Evolutionary conservation across 176 grass and related monocot species (phyloP).

Genomic region (Cocos nucifera): DNA sequence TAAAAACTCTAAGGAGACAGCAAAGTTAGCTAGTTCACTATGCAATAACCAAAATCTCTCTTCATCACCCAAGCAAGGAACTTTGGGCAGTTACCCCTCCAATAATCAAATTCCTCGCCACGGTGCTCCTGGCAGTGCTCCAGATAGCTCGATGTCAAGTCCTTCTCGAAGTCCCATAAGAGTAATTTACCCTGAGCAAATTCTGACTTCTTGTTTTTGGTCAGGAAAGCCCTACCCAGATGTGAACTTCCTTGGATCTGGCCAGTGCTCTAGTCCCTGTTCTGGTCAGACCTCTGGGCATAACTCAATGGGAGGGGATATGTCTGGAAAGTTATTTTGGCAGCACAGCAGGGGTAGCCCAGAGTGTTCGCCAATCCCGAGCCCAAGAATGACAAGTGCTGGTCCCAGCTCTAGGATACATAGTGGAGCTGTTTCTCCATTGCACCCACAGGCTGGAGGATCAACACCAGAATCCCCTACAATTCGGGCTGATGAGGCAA

Average conservation of each 20-base stretch:
- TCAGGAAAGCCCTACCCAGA: conserved; percentile 63
- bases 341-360: conserved; percentile 83
- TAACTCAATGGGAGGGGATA: conserved; percentile 97
- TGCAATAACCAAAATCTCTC: conserved; percentile 47
- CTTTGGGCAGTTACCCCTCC: conserved; percentile 39
- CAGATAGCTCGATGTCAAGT: conserved; percentile 91
- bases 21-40: conserved; percentile 32
- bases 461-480: conserved; percentile 82
- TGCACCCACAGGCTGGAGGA: conserved; percentile 84
- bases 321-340: conserved; percentile 79
- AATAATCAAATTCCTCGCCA: conserved; percentile 53
- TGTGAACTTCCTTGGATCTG: conserved; percentile 80
- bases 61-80: conserved; percentile 39
- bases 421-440: conserved; percentile 79
- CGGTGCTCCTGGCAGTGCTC: conserved; percentile 60
- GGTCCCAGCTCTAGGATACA: conserved; percentile 95
- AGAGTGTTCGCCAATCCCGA: conserved; percentile 86
- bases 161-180: conserved; percentile 78
- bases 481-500: conserved; percentile 47
- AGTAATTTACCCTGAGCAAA: conserved; percentile 65
- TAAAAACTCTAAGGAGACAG: conserved; percentile 40
- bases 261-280: conserved; percentile 96
- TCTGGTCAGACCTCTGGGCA: conserved; percentile 97
- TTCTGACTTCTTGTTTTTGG: conserved; percentile 79
- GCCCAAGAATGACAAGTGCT: conserved; percentile 90